Evolutionary conservation across 179 eudicot genomes (phyloP).

Genomic region (Patellifolia procumbens): DNA sequence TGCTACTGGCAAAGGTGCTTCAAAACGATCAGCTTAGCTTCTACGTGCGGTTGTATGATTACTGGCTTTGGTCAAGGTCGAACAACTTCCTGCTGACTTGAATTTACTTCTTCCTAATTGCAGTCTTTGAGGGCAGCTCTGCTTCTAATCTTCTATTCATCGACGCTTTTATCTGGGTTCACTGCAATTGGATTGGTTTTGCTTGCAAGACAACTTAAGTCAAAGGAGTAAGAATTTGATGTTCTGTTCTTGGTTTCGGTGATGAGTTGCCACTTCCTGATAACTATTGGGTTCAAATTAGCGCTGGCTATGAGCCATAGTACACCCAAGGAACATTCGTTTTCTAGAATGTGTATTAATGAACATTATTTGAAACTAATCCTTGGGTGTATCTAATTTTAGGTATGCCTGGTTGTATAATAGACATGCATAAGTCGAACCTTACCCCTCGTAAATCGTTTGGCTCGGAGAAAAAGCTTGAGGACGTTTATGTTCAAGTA

Average conservation of each 20-base stretch:
- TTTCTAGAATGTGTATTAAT: too few relatives aligned
- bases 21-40: not conserved
- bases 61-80: not conserved
- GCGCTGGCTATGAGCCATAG: too few relatives aligned
- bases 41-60: not conserved
- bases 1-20: conserved; percentile 76
- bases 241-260: conserved; percentile 2
- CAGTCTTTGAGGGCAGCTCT: conserved; percentile 82
- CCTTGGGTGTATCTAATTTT: too few relatives aligned
- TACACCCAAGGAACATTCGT: too few relatives aligned
- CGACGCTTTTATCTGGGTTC: conserved; percentile 64
- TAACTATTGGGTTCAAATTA: too few relatives aligned
- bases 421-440: too few relatives aligned
- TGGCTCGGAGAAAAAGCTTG: too few relatives aligned
- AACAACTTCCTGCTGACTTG: not conserved
- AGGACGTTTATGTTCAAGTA: too few relatives aligned
- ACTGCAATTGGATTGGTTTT: conserved; percentile 71
- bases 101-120: conserved; percentile 21
- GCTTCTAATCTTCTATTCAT: conserved; percentile 59
- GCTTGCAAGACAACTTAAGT: conserved; percentile 56
- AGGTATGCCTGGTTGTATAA: too few relatives aligned
- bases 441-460: too few relatives aligned
- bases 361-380: too few relatives aligned
- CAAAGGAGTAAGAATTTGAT: conserved; percentile 33
- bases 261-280: not conserved